Conservation (phyloP, 2,329 filamentous ascomycete species). For the Trichocomaceae sp. region DNA sequence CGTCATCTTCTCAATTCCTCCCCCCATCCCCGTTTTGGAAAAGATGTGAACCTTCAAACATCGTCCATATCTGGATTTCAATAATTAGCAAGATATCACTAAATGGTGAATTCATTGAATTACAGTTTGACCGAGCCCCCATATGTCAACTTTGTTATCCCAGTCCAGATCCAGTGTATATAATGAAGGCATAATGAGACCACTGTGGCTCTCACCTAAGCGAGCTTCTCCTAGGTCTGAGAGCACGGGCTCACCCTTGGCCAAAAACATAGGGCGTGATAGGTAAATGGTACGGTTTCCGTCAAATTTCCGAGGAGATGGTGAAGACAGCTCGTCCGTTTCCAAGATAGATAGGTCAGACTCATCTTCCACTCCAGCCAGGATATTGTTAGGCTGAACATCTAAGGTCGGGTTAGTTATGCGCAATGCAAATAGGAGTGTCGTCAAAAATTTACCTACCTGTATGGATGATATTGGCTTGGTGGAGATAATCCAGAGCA, state of each 20-base stretch:
- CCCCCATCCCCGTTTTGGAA: too few species aligned
- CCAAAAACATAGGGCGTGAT: neutral
- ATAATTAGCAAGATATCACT: too few species aligned
- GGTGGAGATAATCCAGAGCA: slow-evolving; percentile 1
- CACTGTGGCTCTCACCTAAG: neutral
- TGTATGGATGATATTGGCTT: neutral
- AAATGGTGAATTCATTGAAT: too few species aligned
- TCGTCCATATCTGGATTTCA: too few species aligned
- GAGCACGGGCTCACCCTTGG: neutral
- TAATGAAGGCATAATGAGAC: neutral
- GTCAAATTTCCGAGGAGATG: neutral
- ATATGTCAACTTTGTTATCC: slow-evolving; percentile 2
- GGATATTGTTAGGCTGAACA: too few species aligned
- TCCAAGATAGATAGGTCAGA: neutral
- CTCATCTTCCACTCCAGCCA: too few species aligned
- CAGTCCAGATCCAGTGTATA: neutral
- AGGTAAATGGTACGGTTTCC: neutral
- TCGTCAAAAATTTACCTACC: neutral
- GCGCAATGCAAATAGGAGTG: too few species aligned
- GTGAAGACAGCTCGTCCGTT: neutral
- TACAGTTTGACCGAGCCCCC: neutral
- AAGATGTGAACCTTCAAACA: too few species aligned
- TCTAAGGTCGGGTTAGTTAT: too few species aligned
- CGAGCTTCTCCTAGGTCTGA: neutral
- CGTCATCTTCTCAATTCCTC: too few species aligned